Evolutionary conservation across 345 rosid genomes (phyloP), one percentile per base, ranked within the genome.

Genomic region (Gossypium longicalyx): DNA sequence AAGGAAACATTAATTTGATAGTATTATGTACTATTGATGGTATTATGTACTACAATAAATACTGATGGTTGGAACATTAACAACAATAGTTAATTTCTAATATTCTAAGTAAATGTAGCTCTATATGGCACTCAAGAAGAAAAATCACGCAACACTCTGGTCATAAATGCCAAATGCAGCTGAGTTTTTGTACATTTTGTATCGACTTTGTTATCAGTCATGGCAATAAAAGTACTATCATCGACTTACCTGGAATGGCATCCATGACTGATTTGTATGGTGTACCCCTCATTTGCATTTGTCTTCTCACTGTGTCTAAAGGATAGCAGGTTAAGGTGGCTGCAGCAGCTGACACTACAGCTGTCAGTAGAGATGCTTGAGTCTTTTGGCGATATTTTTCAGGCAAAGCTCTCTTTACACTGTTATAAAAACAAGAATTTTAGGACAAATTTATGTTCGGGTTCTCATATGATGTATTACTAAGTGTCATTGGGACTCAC

Each of bases 271-370:
- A 82, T 78, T 85, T 91, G 82, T 95, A 93, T 5, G 97, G 99
- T 48, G 91, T 85, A 57, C 93, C 93, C 86, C 75, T 91, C 93
- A 95, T 85, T 86, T 95, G 99, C 98, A 95, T 95, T 83, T 95
- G 99, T 73, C 99, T 85, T 85, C 99, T 88, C 73, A 95, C 83
- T 6, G 98, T 93, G 86, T 95, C 98, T 66, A 93, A 85, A 51
- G 99, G 99, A 85, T 93, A 95, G 80, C 98, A 93, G 22, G 97
- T 91, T 57, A 95, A 82, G 56, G 97, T 95, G 77, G 99, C 98
- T 77, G 89, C 79, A 62, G 89, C 84, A 67, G 99, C 94, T 2
- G 99, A 91, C 43, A 84, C 84, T 73, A 93, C 89, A 73, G 97
- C 99, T 53, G 93, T 93, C 8, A 95, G 23, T 38, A 95, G 86